Conservation (phyloP, 1,284 basidiomycete genomes). For the Apiotrichum porosum region DNA sequence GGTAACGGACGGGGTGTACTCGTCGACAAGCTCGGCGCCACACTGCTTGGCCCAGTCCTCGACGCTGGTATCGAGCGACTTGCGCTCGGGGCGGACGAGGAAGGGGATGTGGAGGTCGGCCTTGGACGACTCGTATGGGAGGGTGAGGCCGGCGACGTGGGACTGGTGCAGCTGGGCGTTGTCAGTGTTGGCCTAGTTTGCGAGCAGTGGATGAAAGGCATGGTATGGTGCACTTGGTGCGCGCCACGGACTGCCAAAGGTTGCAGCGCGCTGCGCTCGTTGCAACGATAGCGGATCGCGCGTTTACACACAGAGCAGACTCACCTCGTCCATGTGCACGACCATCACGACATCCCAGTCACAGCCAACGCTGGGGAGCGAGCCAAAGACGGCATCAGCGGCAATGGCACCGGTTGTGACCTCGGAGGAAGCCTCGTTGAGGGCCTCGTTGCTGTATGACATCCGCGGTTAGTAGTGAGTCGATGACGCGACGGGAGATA, state of each 20-base stretch:
- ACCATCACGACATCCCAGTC: constrained; percentile 60
- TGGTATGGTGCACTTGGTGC: too few relatives aligned
- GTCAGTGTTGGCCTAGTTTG: neutral
- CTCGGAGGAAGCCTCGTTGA: constrained; percentile 24
- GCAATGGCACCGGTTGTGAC: constrained; percentile 29
- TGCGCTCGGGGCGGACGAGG: constrained; percentile 18
- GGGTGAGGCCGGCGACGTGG: constrained; percentile 16
- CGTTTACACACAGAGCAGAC: constrained; percentile 42
- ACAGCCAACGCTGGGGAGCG: constrained; percentile 37
- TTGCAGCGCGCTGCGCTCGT: too few relatives aligned
- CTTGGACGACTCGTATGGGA: constrained; percentile 11
- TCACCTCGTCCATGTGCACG: constrained; percentile 87
- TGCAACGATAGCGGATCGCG: too few relatives aligned
- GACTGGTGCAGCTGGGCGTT: constrained; percentile 37
- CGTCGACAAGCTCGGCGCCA: constrained; percentile 27
- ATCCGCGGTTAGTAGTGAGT: too few relatives aligned
- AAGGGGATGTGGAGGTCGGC: constrained; percentile 28
- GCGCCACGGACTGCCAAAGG: too few relatives aligned
- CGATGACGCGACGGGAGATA: too few relatives aligned
- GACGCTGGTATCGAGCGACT: constrained; percentile 24
- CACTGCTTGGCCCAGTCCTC: constrained; percentile 35
- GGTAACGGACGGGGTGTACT: constrained; percentile 1
- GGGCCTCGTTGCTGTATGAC: constrained; percentile 22
- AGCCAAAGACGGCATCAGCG: constrained; percentile 36
- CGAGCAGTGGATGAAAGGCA: neutral